phyloP scores from a whole-genome alignment of 495 filamentous ascomycete species.

The Recurvomyces mirabilis region DNA sequence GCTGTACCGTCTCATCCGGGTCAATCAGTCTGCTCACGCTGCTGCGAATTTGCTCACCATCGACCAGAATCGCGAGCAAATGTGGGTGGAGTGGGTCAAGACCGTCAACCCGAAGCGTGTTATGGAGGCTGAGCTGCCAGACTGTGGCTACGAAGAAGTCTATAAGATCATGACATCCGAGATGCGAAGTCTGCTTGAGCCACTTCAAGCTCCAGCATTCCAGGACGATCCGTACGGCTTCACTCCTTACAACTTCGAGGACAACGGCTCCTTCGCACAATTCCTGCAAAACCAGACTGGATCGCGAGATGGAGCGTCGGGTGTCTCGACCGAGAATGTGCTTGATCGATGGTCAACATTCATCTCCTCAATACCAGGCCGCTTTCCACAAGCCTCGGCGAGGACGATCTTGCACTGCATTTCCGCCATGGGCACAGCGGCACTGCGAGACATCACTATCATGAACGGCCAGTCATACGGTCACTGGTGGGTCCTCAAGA shows the following conservation, averaged over 20 bases:
- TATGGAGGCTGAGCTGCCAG: conserved; percentile 39
- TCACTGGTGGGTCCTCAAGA: conserved; percentile 96
- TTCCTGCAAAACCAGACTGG: conserved; percentile 27
- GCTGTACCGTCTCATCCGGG: conserved; percentile 71
- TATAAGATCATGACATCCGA: conserved; percentile 64
- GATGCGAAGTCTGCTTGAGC: conserved; percentile 58
- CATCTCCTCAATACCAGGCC: conserved; percentile 57
- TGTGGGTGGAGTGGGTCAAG: conserved; percentile 85
- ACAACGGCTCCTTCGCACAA: conserved; percentile 34
- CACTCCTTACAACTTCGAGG: conserved; percentile 30
- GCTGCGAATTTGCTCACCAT: conserved; percentile 66
- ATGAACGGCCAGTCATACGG: conserved; percentile 76
- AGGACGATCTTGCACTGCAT: conserved; percentile 59
- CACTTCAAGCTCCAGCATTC: conserved; percentile 42
- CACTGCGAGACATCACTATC: conserved; percentile 71
- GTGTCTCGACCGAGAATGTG: conserved; percentile 40
- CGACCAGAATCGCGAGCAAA: conserved; percentile 65
- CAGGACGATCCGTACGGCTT: conserved; percentile 38
- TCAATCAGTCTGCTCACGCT: conserved; percentile 82
- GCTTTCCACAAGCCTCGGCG: conserved; percentile 60
- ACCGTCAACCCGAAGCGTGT: conserved; percentile 57
- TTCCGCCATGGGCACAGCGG: conserved; percentile 54
- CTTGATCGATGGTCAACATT: conserved; percentile 80
- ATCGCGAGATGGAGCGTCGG: conserved; percentile 3
- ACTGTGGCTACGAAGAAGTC: conserved; percentile 53